A percentile compares a stretch with the other conserved stretches of the same genome.
Evolutionary conservation across 805 yeast genomes (phyloP).

Genomic region (Yarrowia yakushimensis): DNA sequence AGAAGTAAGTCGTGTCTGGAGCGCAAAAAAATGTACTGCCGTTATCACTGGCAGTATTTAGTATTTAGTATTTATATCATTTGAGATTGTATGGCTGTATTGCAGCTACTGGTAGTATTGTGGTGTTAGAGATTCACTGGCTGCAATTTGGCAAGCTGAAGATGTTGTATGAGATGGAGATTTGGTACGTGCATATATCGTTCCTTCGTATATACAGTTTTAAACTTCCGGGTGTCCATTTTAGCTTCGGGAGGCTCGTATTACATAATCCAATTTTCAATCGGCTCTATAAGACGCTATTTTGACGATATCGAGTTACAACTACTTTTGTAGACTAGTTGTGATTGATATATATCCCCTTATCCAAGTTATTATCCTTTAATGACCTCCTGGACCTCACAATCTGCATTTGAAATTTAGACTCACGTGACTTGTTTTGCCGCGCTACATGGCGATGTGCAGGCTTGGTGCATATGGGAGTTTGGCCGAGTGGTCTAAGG

Average conservation of each 20-base stretch:
- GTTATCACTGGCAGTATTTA: not conserved
- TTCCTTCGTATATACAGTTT: too few species aligned
- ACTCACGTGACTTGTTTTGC: not conserved
- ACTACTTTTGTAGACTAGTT: not conserved
- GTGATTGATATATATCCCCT: not conserved
- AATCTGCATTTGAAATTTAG: not conserved
- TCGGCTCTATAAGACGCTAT: not conserved
- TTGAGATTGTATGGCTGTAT: conserved; percentile 1
- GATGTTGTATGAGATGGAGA: too few species aligned
- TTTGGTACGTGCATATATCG: too few species aligned
- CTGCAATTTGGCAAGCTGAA: too few species aligned
- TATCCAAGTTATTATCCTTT: not conserved
- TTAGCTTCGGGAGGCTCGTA: not conserved
- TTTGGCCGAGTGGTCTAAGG: conserved; percentile 22
- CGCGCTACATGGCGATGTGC: not conserved
- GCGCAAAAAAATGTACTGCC: not conserved
- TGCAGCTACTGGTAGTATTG: not conserved
- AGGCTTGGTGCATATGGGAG: not conserved
- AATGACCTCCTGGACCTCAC: not conserved
- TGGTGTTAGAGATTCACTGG: too few species aligned
- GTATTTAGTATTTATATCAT: conserved; percentile 24
- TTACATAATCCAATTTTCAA: not conserved
- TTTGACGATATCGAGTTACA: too few species aligned
- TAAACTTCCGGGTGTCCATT: too few species aligned
- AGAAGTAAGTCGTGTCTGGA: not conserved